Conservation (phyloP, 768 basidiomycete species). For the Lepiota brunneoincarnata region DNA sequence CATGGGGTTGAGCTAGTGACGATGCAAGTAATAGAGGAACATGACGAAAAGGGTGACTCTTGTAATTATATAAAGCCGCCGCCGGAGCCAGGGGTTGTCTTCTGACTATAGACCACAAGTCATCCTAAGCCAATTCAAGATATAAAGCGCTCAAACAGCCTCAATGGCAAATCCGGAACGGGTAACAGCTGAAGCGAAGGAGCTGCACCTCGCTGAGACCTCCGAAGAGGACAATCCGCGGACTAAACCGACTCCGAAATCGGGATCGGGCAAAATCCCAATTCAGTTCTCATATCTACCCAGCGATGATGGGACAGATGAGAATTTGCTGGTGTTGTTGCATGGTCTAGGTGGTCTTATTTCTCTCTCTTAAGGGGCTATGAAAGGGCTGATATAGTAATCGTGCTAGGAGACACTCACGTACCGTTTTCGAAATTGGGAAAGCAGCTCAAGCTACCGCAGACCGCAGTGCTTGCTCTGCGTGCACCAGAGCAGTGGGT, state of each 20-base stretch:
- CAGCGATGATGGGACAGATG: slow-evolving; percentile 81
- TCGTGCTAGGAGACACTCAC: slow-evolving; percentile 73
- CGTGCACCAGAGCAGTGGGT: slow-evolving; percentile 75
- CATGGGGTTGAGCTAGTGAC: too few relatives aligned
- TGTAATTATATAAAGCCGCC: too few relatives aligned
- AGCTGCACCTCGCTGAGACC: slow-evolving; percentile 29
- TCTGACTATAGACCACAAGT: background rate
- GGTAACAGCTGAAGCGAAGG: slow-evolving; percentile 3
- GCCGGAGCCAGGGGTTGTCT: too few relatives aligned
- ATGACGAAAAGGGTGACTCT: too few relatives aligned
- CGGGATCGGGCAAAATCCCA: slow-evolving; percentile 34
- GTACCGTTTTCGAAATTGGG: slow-evolving; percentile 75
- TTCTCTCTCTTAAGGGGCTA: background rate
- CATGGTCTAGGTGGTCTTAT: slow-evolving; percentile 74
- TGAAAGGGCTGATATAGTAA: background rate
- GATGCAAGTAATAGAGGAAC: too few relatives aligned
- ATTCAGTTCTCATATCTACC: slow-evolving; percentile 65
- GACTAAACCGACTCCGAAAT: slow-evolving; percentile 48
- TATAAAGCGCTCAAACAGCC: background rate
- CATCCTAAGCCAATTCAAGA: background rate
- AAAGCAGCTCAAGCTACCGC: slow-evolving; percentile 74
- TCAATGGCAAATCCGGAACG: background rate
- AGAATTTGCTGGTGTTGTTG: slow-evolving; percentile 79
- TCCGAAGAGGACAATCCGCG: slow-evolving; percentile 22
- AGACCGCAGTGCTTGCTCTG: slow-evolving; percentile 81